Base-by-base conservation (phyloP, 2,329 filamentous ascomycete genomes). In the Cryoendolithus antarcticus region DNA sequence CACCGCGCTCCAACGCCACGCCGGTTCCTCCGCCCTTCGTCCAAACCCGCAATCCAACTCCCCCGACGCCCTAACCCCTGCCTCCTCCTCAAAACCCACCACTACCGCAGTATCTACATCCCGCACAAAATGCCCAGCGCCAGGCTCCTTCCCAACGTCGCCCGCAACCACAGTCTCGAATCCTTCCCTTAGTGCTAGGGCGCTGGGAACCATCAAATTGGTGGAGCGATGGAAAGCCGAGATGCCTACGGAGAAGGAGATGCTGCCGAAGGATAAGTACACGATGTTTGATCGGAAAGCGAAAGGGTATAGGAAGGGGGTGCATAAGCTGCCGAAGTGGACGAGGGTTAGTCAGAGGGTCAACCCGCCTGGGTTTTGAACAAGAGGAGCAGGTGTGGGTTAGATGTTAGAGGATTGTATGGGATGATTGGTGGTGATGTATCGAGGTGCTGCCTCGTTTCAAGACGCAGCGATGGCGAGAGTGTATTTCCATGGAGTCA, bases 211-310 rank as follows among this genome's bases (percentile, higher is more conserved):
- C 35, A 69, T 74, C 40, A 86, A 86, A 65, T 72, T 84, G 39
- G 70, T 98, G 43, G 82, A 93, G 62, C 69, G 80, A 57, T 98
- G 91, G 91, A 94, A 91, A 70, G 72, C 73, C 30, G 86, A 94
- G 65, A 98, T 98, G 91, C 91, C 91, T 15, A 82, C 77, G 19
- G 91, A 98, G 71, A 74, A 77, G 56, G 86, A 96, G 71, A 98
- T 98, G 91, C 61, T 93, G 61, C 82, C 91, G 34, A 82, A 77
- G 64, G 91, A 98, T 67, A 98, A 98, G 67, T 98, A 98, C 67
- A 94, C 86, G 21, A 82, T 98, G 56, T 98, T 96, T 64, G 89
- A 94, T 64, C 80, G 88, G 53, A 95, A 96, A 65, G 86, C 83
- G 61, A 93, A 88, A 76, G 80, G 76, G 54, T 98, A 96, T 63